Base-by-base conservation (phyloP, 2,329 filamentous ascomycete genomes). In the Penicillium thymicola region DNA sequence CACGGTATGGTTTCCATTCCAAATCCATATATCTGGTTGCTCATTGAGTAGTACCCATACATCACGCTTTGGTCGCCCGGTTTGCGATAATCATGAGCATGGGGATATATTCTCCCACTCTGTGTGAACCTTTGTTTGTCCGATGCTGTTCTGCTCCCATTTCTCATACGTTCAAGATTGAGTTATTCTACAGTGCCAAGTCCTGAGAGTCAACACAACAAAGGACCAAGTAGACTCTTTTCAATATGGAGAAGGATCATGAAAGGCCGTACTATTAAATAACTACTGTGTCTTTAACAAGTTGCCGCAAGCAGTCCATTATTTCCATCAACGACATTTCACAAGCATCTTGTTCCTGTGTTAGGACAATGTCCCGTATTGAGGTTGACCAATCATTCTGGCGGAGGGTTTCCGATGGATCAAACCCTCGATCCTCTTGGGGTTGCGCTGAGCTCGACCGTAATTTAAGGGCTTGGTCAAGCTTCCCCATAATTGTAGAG, bases 271-370 rank as follows among this genome's bases (percentile, higher is more conserved):
- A 10, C 16, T 18, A 18, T 59, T 36, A 65, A 40, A 43, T 21
- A 21, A 30, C 18, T 9, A 27, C 27, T 9, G 51, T 27, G 0
- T 57, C 59, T 28, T 54, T 54, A 11, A 60, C 46, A 28, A 65
- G 57, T 14, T 60, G 57, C 7, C 54, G 27, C 14, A 66, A 44
- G 21, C 51, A 55, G 2, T 45, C 46, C 54, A 66, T 64, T 13
- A 59, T 52, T 18, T 65, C 59, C 36, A 50, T 58, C 40, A 66
- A 42, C 11, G 59, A 25, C 10, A 58, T 52, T 5, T 58, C 51
- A 23, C 46, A 48, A 1, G 34, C 13, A 2, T 52, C 40, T 9
- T 57, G 46, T 38, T 65, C 61, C 16, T 63, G 58, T 6, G 51
- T 37, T 30, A 61, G 5, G 14, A 62, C 49, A 36, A 61, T 50